Percentiles rank a stretch among this genome's conserved stretches.
Evolutionary conservation across 495 filamentous ascomycete genomes (phyloP).

Genomic region (Hypoxylon intermedium): DNA sequence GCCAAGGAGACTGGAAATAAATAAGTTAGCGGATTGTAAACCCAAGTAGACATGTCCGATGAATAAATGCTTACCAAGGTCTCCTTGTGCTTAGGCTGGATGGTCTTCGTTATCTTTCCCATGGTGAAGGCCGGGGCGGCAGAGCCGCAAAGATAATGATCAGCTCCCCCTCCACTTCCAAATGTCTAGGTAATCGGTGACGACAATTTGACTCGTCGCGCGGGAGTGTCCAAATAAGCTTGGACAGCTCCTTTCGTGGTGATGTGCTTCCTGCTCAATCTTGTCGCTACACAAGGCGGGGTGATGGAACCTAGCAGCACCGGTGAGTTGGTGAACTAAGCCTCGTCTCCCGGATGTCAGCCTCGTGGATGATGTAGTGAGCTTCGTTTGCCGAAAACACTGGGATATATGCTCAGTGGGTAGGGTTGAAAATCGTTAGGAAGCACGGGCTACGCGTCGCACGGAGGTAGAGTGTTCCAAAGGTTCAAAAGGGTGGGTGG

Average conservation of each 20-base stretch:
- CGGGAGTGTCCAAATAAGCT: constrained; percentile 41
- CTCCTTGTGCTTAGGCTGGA: constrained; percentile 89
- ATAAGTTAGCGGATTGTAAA: constrained; percentile 40
- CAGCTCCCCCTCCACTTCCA: constrained; percentile 59
- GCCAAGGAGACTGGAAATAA: constrained; percentile 76
- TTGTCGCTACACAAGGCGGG: constrained; percentile 25
- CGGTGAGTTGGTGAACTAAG: constrained; percentile 22
- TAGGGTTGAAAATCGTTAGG: constrained; percentile 5
- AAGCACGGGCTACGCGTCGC: constrained; percentile 5
- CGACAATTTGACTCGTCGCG: constrained; percentile 46
- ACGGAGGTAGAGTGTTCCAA: constrained; percentile 3
- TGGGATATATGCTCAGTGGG: constrained; percentile 11
- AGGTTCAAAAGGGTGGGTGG: constrained; percentile 13
- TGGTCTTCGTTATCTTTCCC: constrained; percentile 97
- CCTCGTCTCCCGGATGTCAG: constrained; percentile 40
- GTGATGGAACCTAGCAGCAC: constrained; percentile 12
- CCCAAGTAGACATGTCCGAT: constrained; percentile 31
- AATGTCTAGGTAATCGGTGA: constrained; percentile 43
- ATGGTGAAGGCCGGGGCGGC: constrained; percentile 66
- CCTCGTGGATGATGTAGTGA: constrained; percentile 31
- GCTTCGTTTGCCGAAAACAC: constrained; percentile 20
- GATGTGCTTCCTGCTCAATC: constrained; percentile 1
- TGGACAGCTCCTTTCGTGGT: constrained; percentile 39
- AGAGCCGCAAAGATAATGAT: constrained; percentile 56
- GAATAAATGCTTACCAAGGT: constrained; percentile 75